Conservation (phyloP, 2,329 filamentous ascomycete genomes). For the Claviceps pusilla region DNA sequence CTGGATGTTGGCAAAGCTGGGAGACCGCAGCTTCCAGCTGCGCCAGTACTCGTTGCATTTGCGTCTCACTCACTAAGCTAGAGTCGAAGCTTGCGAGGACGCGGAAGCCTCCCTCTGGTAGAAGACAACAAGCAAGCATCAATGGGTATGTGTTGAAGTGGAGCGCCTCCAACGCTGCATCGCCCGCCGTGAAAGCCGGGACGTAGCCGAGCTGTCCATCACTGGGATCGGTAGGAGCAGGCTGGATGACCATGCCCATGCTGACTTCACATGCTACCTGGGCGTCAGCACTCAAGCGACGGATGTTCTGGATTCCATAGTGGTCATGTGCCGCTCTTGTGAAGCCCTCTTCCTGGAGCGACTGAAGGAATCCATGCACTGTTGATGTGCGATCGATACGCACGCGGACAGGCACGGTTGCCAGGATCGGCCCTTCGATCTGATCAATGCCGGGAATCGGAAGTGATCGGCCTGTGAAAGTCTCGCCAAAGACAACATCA, state of each 20-base stretch:
- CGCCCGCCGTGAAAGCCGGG: background rate
- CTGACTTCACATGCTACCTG: slow-evolving; percentile 8
- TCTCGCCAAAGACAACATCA: slow-evolving; percentile 17
- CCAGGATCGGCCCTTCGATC: slow-evolving; percentile 14
- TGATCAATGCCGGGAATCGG: slow-evolving; percentile 12
- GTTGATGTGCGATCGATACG: slow-evolving; percentile 4
- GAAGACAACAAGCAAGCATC: background rate
- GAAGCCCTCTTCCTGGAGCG: slow-evolving; percentile 11
- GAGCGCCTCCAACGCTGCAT: background rate
- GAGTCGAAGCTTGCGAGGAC: background rate
- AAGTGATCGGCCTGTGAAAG: slow-evolving; percentile 14
- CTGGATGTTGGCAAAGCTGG: slow-evolving; percentile 26
- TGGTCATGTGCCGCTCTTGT: slow-evolving; percentile 13
- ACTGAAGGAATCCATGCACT: slow-evolving; percentile 4
- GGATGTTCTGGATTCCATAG: slow-evolving; percentile 16
- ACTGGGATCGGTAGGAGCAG: background rate
- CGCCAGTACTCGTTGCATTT: background rate
- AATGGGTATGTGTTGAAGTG: slow-evolving; percentile 3
- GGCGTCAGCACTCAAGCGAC: slow-evolving; percentile 6
- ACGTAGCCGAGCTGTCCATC: background rate
- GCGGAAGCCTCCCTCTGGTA: background rate
- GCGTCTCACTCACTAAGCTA: background rate
- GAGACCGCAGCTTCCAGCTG: slow-evolving; percentile 35
- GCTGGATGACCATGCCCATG: slow-evolving; percentile 5
- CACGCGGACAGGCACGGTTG: slow-evolving; percentile 12